These are phyloP conservation scores for Rubroshorea leprosula DNA, from an alignment of 345 rosid genomes.

Conservation along the genomic window DNA sequence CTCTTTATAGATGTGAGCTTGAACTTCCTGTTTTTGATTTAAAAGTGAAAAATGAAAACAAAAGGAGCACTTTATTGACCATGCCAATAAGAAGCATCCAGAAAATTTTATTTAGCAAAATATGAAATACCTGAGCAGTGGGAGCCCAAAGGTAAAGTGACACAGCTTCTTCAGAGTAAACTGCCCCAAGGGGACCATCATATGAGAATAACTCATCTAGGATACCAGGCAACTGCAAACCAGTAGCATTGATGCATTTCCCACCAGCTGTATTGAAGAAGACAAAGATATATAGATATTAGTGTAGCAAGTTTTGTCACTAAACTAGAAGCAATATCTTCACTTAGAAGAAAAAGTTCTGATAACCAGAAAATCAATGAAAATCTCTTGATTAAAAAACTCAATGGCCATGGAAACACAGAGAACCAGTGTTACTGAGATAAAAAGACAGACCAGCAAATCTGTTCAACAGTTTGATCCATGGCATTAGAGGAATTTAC, in stretches of 20 bases:
- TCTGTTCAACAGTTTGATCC: neutral
- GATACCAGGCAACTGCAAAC: slow-evolving; percentile 82
- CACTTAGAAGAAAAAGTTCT: neutral
- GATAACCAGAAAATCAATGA: no score
- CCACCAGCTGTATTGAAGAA: slow-evolving; percentile 47
- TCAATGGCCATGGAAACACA: no score
- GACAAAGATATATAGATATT: neutral
- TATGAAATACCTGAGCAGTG: slow-evolving; percentile 66
- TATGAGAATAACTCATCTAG: slow-evolving; percentile 78
- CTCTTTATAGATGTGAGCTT: slow-evolving; percentile 46
- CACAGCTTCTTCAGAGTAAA: slow-evolving; percentile 45
- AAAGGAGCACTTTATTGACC: slow-evolving; percentile 8
- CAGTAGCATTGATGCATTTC: slow-evolving; percentile 50
- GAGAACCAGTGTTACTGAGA: no score
- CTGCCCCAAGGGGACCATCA: slow-evolving; percentile 85
- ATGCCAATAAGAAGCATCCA: neutral
- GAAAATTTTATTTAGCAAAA: neutral
- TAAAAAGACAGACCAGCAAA: neutral
- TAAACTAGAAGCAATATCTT: neutral
- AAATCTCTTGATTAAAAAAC: no score
- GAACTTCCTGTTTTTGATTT: slow-evolving; percentile 53
- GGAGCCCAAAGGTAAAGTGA: slow-evolving; percentile 86
- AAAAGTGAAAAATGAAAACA: slow-evolving; percentile 19
- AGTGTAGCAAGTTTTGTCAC: neutral
- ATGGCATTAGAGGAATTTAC: no score